Percentiles rank a stretch among this genome's conserved stretches.
Evolutionary conservation across 805 yeast genomes (phyloP).

Genomic region (Yamadazyma philogaea): DNA sequence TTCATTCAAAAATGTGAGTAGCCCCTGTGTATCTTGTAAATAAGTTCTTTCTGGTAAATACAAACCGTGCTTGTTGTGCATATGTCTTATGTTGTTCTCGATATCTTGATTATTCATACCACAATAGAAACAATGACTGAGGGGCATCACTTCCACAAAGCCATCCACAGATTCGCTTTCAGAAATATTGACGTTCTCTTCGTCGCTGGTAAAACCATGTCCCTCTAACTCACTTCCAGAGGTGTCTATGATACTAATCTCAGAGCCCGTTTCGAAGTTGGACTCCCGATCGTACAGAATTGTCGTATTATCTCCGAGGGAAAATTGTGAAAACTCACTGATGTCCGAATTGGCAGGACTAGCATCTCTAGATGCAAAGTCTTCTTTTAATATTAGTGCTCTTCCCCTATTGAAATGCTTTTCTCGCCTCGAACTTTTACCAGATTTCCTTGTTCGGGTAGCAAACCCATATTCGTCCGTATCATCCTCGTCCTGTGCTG

Average conservation of each 20-base stretch:
- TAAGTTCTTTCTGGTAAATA: constrained; percentile 44
- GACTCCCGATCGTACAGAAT: constrained; percentile 24
- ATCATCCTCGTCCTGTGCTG: constrained; percentile 18
- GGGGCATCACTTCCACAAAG: constrained; percentile 32
- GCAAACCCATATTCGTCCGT: constrained; percentile 59
- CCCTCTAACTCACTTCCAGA: constrained; percentile 11
- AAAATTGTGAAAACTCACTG: constrained; percentile 55
- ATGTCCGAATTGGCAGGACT: constrained; percentile 48
- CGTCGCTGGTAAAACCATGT: constrained; percentile 18
- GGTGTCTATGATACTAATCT: constrained; percentile 42
- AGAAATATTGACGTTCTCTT: constrained; percentile 23
- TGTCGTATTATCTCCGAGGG: constrained; percentile 43
- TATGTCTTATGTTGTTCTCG: constrained; percentile 50
- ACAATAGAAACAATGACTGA: constrained; percentile 55
- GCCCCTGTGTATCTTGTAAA: constrained; percentile 36
- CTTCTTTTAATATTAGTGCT: neutral
- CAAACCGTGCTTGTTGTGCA: constrained; percentile 44
- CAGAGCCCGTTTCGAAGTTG: constrained; percentile 48
- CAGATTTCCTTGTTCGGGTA: constrained; percentile 16
- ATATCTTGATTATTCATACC: constrained; percentile 50
- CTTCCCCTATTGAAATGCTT: constrained; percentile 1
- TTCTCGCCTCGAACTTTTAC: neutral
- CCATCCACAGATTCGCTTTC: constrained; percentile 17
- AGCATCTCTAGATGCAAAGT: constrained; percentile 18
- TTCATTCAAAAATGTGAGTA: constrained; percentile 37